Evolutionary conservation across 2,329 filamentous ascomycete species (phyloP).

Genomic region (Fusarium sp.): DNA sequence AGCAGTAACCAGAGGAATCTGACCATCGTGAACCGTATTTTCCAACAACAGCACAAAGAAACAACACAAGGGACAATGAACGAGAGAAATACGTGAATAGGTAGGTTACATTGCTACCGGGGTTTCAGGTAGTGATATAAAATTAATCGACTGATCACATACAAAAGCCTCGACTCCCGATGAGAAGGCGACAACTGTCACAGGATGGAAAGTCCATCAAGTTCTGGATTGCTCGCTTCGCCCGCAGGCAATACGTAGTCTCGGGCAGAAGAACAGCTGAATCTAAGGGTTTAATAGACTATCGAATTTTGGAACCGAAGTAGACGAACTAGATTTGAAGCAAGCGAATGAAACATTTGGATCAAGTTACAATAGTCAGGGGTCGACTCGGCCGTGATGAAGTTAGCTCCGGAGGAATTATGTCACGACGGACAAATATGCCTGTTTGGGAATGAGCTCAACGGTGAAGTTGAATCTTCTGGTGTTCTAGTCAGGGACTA

Average conservation of each 20-base stretch:
- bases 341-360: not conserved
- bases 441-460: not conserved
- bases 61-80: not conserved
- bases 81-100: not conserved
- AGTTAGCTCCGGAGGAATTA: constrained; percentile 17
- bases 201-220: not conserved
- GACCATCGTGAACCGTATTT: constrained; percentile 26
- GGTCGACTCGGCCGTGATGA: not conserved
- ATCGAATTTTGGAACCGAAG: constrained; percentile 3
- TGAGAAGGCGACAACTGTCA: not conserved
- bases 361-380: not conserved
- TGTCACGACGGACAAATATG: constrained; percentile 3
- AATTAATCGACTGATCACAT: not conserved
- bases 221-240: constrained; percentile 16
- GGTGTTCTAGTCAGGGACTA: not conserved
- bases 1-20: constrained; percentile 32
- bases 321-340: not conserved
- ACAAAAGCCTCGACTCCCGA: not conserved
- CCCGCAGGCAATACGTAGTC: not conserved
- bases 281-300: not conserved
- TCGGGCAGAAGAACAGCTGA: not conserved
- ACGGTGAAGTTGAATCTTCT: not conserved
- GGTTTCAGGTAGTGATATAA: constrained; percentile 8
- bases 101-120: not conserved
- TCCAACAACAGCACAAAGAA: constrained; percentile 15